Conservation (phyloP, 2,329 filamentous ascomycete species). For the Podosphaera fusca region DNA sequence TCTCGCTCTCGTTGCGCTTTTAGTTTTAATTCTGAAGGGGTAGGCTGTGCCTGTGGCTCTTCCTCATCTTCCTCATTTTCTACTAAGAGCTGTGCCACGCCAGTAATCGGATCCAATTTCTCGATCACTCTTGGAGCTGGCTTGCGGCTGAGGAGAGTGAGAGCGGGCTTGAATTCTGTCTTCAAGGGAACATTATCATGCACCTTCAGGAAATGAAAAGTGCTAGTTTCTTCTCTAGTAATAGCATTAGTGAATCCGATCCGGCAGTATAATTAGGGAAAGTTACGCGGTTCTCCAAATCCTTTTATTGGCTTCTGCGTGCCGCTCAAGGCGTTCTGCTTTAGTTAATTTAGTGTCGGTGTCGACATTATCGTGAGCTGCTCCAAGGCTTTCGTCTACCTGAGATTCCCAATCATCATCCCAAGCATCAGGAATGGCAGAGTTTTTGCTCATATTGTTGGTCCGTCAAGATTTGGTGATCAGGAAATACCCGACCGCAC, state of each 20-base stretch:
- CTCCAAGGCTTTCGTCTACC: constrained; percentile 31
- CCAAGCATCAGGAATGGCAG: constrained; percentile 52
- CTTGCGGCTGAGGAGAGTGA: constrained; percentile 70
- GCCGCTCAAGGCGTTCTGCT: constrained; percentile 55
- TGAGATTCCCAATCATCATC: constrained; percentile 68
- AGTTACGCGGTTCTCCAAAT: constrained; percentile 75
- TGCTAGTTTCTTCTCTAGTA: constrained; percentile 39
- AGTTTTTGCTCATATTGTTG: constrained; percentile 18
- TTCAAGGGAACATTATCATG: constrained; percentile 39
- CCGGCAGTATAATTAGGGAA: background rate
- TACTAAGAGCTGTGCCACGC: constrained; percentile 22
- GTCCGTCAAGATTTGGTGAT: background rate
- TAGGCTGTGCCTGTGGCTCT: constrained; percentile 36
- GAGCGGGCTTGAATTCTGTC: constrained; percentile 53
- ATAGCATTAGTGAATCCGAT: constrained; percentile 1
- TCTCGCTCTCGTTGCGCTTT: constrained; percentile 61
- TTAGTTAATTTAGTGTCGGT: constrained; percentile 30
- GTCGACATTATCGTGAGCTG: constrained; percentile 9
- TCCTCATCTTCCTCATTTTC: constrained; percentile 42
- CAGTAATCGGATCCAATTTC: constrained; percentile 29
- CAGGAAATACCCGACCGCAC: background rate
- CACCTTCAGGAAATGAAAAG: constrained; percentile 52
- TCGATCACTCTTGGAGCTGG: constrained; percentile 37
- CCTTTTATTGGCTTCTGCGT: constrained; percentile 63
- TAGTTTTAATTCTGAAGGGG: constrained; percentile 52